These are phyloP conservation scores for Wakefieldia striispora DNA, from an alignment of 768 basidiomycete species.

Conservation along the genomic window DNA sequence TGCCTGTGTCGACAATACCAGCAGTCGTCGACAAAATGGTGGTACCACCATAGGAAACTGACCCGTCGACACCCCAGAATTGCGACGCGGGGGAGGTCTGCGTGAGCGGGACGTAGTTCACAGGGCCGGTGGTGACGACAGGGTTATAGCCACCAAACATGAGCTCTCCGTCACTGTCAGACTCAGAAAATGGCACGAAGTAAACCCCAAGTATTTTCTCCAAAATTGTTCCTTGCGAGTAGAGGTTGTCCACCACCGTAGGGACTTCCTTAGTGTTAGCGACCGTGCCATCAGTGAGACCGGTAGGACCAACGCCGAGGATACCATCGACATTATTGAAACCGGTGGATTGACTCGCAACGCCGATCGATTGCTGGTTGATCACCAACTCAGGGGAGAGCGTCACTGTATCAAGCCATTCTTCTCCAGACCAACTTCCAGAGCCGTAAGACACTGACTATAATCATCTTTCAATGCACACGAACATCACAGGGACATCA, in stretches of 20 bases:
- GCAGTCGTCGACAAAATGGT: neutral
- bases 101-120: constrained; percentile 23
- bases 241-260: constrained; percentile 37
- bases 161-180: constrained; percentile 16
- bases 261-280: constrained; percentile 13
- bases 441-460: neutral
- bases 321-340: neutral
- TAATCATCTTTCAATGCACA: neutral
- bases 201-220: constrained; percentile 29
- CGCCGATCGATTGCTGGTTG: constrained; percentile 13
- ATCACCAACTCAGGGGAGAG: neutral
- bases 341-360: constrained; percentile 16
- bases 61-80: constrained; percentile 31
- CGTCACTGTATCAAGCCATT: constrained; percentile 1
- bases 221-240: constrained; percentile 25
- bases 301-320: constrained; percentile 30
- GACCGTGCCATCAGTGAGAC: constrained; percentile 29
- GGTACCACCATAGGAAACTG: neutral
- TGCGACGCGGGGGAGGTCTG: constrained; percentile 18
- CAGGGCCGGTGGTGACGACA: constrained; percentile 12
- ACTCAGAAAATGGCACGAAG: constrained; percentile 23
- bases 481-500: neutral
- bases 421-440: neutral
- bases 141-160: constrained; percentile 23
- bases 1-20: constrained; percentile 5